Conservation (phyloP, 1,139 yeast species). For the Pichia cactophila region DNA sequence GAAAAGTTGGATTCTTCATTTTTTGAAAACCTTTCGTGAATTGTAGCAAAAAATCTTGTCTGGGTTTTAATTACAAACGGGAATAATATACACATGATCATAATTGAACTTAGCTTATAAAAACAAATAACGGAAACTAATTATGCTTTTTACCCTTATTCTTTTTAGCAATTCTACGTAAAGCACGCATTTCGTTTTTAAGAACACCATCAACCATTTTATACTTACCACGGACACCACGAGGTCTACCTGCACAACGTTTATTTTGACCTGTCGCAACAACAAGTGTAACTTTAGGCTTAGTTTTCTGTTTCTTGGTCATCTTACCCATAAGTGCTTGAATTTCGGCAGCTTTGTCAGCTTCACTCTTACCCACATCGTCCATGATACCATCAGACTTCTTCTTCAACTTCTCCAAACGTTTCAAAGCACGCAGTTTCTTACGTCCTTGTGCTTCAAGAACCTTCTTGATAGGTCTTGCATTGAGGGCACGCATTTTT, state of each 20-base stretch:
- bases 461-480: constrained; percentile 96
- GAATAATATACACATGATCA: too few relatives aligned
- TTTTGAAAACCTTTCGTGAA: too few relatives aligned
- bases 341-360: constrained; percentile 91
- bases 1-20: too few relatives aligned
- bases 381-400: constrained; percentile 90
- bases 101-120: too few relatives aligned
- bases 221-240: constrained; percentile 93
- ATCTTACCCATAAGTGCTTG: constrained; percentile 77
- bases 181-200: constrained; percentile 95
- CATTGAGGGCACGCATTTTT: constrained; percentile 82
- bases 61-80: too few relatives aligned
- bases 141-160: constrained; percentile 38
- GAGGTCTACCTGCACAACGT: constrained; percentile 91
- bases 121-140: too few relatives aligned
- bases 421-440: constrained; percentile 85
- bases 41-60: too few relatives aligned
- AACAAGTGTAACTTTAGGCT: constrained; percentile 81
- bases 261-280: constrained; percentile 83
- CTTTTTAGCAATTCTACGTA: constrained; percentile 84
- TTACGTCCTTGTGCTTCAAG: constrained; percentile 96
- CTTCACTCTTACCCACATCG: constrained; percentile 78
- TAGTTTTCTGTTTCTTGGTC: constrained; percentile 60
- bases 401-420: constrained; percentile 86
- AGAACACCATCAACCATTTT: constrained; percentile 98